Evolutionary conservation across 148 eudicot species (phyloP), one percentile per base, ranked within the genome.

Genomic region (Camellia lanceoleosa): DNA sequence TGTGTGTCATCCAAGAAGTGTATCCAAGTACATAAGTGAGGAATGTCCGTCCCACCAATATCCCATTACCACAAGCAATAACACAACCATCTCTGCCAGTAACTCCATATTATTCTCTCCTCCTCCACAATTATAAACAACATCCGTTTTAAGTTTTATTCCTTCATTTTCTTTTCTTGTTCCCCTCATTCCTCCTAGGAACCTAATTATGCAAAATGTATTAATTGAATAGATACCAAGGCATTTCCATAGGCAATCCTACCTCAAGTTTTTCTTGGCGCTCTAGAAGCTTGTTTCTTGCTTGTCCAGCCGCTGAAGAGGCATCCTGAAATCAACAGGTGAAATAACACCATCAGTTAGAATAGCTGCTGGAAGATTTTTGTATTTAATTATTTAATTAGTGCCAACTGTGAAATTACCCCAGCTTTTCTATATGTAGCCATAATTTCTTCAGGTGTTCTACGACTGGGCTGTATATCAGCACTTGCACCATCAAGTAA

Each of bases 231-330:
- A 30, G 7, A 54, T 30, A 30, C 64, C 30, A 55, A 6, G 51
- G 16, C 47, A 75, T 42, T 58, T 75, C 49, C 19, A 9, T 41
- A 77, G 71, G 59, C 11, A 58, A 63, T 56, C 79, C 38, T 85
- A 95, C 98, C 90, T 95, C 94, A 68, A 95, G 98, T 83, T 95
- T 95, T 83, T 91, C 94, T 82, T 86, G 86, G 76, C 98, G 92
- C 78, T 95, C 98, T 38, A 91, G 46, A 71, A 95, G 98, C 87
- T 93, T 95, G 81, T 93, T 87, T 86, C 85, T 91, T 74, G 98
- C 97, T 84, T 91, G 86, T 38, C 86, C 80, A 79, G 97, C 96
- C 61, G 88, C 97, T 73, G 90, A 64, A 5, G 92, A 82, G 9
- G 90, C 92, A 89, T 91, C 94, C 98, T 94, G 90, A 76, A 83